Evolutionary conservation across 345 rosid species (phyloP).

Genomic region (Camelina sativa): DNA sequence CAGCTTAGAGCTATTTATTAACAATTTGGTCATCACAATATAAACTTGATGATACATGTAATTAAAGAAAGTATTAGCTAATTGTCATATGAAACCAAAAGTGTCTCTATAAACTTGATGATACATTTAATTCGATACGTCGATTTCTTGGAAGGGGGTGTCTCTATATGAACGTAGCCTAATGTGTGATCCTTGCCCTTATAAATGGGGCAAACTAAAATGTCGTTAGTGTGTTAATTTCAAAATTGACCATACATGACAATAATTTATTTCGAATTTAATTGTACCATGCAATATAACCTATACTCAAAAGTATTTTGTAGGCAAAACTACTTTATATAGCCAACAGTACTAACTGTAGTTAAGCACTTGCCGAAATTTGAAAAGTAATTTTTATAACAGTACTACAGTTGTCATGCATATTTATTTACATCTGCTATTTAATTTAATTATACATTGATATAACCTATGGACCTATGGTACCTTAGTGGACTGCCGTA

Average conservation of each 20-base stretch:
- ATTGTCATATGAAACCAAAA: not conserved
- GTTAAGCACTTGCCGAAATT: slow-evolving; percentile 13
- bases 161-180: slow-evolving; percentile 32
- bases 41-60: slow-evolving; percentile 14
- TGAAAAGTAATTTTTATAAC: not conserved
- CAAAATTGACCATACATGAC: slow-evolving; percentile 35
- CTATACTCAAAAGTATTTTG: not conserved
- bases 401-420: not conserved
- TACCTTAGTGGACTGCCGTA: not conserved
- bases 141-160: slow-evolving; percentile 32
- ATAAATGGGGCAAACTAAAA: slow-evolving; percentile 37
- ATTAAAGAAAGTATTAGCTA: slow-evolving; percentile 19
- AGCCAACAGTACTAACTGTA: slow-evolving; percentile 18
- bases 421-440: too few species aligned
- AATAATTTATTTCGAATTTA: slow-evolving; percentile 21
- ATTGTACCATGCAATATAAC: slow-evolving; percentile 24
- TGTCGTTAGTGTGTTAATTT: slow-evolving; percentile 37
- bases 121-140: slow-evolving; percentile 12
- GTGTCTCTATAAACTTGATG: too few species aligned
- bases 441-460: not conserved
- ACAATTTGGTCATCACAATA: slow-evolving; percentile 29
- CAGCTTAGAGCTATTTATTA: slow-evolving; percentile 39
- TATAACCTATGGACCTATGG: not conserved
- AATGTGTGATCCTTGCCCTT: slow-evolving; percentile 41
- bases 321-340: not conserved